These are phyloP conservation scores for Apium graveolens DNA, from an alignment of 129 eudicot genomes.

Conservation along the genomic window DNA sequence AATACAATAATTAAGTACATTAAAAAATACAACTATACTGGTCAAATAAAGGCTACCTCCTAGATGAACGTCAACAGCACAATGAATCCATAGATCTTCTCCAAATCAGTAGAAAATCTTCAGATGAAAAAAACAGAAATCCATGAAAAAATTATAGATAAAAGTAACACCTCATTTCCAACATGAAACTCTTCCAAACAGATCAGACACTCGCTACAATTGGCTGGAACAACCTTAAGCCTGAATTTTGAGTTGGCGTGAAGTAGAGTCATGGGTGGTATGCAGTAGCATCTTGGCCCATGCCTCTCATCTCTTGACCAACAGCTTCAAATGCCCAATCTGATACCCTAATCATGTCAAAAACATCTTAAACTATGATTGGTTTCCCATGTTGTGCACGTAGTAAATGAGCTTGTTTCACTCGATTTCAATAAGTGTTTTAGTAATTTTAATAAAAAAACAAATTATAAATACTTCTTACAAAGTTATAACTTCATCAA, in stretches of 20 bases:
- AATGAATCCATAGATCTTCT: background rate
- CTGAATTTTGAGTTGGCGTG: conserved; percentile 73
- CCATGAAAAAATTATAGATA: background rate
- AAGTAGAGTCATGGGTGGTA: conserved; percentile 78
- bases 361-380: conserved; percentile 59
- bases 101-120: background rate
- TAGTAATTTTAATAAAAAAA: no score
- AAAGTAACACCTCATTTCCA: conserved; percentile 66
- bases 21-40: background rate
- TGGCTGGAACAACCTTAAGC: conserved; percentile 80
- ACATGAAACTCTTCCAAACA: conserved; percentile 86
- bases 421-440: no score
- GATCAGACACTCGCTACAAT: conserved; percentile 95
- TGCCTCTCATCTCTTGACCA: conserved; percentile 72
- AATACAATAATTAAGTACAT: background rate
- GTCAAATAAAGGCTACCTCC: background rate
- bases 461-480: no score
- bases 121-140: background rate
- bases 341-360: conserved; percentile 84
- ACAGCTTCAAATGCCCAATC: conserved; percentile 84
- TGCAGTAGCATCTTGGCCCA: conserved; percentile 73
- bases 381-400: conserved; percentile 83
- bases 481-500: no score
- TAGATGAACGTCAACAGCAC: background rate
- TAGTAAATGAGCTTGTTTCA: conserved; percentile 53